Evolutionary conservation across 148 eudicot species (phyloP).

Genomic region (Beta vulgaris): DNA sequence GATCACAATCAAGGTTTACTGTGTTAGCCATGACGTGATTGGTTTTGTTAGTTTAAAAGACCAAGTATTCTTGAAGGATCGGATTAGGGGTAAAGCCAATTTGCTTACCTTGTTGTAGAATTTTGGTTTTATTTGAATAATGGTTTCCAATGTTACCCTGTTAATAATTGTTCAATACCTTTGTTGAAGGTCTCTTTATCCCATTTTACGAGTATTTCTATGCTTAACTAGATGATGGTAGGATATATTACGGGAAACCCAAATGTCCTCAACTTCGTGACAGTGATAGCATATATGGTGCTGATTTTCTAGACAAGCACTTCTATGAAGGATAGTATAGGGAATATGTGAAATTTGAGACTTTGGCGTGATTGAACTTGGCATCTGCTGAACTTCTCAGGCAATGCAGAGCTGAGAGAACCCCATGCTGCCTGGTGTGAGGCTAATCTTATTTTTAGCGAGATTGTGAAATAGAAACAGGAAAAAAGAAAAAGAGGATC

Average conservation of each 20-base stretch:
- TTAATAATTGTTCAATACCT: background rate
- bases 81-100: no score
- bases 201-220: background rate
- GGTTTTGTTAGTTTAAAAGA: no score
- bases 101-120: no score
- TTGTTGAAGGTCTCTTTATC: background rate
- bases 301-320: background rate
- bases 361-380: background rate
- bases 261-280: background rate
- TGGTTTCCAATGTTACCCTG: no score
- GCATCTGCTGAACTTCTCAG: background rate
- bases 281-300: background rate
- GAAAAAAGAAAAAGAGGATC: no score
- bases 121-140: no score
- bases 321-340: background rate
- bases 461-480: background rate
- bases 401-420: background rate
- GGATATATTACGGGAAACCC: background rate
- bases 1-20: background rate
- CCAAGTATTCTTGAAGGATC: no score
- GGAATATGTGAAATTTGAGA: background rate
- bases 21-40: background rate
- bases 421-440: background rate
- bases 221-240: background rate
- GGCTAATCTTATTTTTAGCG: background rate